Evolutionary conservation across 1,284 basidiomycete species (phyloP), one percentile per base, ranked within the genome.

Genomic region (Sphagnurus paluster): DNA sequence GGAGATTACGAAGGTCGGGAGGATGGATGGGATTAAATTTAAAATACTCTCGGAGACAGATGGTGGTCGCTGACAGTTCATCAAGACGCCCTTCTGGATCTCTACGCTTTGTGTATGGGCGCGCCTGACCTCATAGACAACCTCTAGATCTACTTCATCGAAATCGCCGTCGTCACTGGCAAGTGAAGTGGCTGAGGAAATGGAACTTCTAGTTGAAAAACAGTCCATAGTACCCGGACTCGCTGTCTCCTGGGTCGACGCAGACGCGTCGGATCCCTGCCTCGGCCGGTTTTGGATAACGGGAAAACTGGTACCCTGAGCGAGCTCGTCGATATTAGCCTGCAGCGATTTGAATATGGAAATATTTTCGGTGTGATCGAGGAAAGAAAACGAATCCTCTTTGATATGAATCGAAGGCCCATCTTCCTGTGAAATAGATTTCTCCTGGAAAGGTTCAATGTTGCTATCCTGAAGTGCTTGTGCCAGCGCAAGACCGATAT

Each of bases 101-200:
- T 76, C 70, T 54, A 78, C 64, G 48, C 74, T 78, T 55, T 67
- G 70, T 30, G 74, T 70, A 33, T 70, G 72, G 2, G 65, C 74
- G 8, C 71, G 65, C 49, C 64, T 67, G 29, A 76, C 62, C 45
- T 77, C 71, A 50, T 70, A 75, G 3, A 59, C 56, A 24, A 56
- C 53, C 4, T 45, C 46, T 16, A 58, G 58, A 30, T 66, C 71
- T 11, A 56, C 55, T 23, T 62, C 59, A 17, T 62, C 60, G 14
- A 65, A 56, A 24, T 46, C 54, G 26, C 46, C 55, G 24, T 52
- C 46, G 16, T 46, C 47, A 40, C 59, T 61, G 2, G 52, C 52
- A 9, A 64, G 36, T 16, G 67, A 68, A 13, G 64, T 66, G 36
- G 61, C 55, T 36, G 59, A 60, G 21, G 57, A 56, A 37, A 43